These are phyloP conservation scores for Hymenoscyphus salicellus DNA, from an alignment of 2,329 filamentous ascomycete genomes.

Conservation along the genomic window DNA sequence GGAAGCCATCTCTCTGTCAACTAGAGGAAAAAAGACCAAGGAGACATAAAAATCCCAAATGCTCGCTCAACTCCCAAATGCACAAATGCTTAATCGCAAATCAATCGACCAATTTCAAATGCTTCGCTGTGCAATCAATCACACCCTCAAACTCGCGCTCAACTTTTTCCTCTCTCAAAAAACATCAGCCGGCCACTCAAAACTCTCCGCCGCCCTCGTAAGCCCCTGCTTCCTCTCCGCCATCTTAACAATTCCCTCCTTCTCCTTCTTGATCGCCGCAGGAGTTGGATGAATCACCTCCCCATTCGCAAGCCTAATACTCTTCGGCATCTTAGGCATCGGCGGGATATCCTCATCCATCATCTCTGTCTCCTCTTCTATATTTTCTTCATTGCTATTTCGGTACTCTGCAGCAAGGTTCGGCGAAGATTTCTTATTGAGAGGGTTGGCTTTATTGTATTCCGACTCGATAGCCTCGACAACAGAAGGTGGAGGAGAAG, in stretches of 20 bases:
- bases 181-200: slow-evolving; percentile 44
- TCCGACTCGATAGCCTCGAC: not conserved
- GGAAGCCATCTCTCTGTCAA: too few relatives aligned
- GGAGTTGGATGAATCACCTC: slow-evolving; percentile 22
- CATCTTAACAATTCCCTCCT: slow-evolving; percentile 1
- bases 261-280: not conserved
- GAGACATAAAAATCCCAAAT: too few relatives aligned
- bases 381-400: not conserved
- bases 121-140: too few relatives aligned
- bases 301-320: slow-evolving; percentile 25
- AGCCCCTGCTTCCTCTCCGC: slow-evolving; percentile 10
- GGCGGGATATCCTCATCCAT: slow-evolving; percentile 12
- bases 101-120: too few relatives aligned
- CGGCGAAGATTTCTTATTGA: slow-evolving; percentile 3
- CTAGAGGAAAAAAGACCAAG: too few relatives aligned
- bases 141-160: too few relatives aligned
- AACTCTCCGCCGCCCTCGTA: slow-evolving; percentile 29
- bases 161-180: slow-evolving; percentile 33
- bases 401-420: not conserved
- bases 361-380: slow-evolving; percentile 19
- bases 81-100: too few relatives aligned
- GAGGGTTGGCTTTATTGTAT: not conserved
- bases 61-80: too few relatives aligned
- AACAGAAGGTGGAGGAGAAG: slow-evolving; percentile 1
- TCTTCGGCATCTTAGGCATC: slow-evolving; percentile 29